phyloP scores from a whole-genome alignment of 495 filamentous ascomycete species.

The Aspergillus bertholletiae region DNA sequence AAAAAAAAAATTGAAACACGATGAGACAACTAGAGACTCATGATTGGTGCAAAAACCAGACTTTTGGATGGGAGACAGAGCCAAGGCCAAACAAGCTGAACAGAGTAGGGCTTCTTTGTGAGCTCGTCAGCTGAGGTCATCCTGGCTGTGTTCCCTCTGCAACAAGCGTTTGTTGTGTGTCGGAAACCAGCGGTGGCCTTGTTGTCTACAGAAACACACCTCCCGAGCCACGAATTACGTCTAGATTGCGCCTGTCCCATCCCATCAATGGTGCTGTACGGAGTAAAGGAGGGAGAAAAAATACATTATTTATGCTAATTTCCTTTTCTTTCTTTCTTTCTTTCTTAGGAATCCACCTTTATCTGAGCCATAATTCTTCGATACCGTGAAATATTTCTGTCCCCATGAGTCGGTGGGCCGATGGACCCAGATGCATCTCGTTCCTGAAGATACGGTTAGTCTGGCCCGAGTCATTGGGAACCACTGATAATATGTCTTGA shows the following conservation, averaged over 20 bases:
- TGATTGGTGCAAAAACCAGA: not conserved
- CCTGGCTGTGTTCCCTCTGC: not conserved
- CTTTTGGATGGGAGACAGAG: not conserved
- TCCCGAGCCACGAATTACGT: constrained; percentile 5
- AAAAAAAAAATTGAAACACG: not conserved
- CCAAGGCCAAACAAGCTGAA: not conserved
- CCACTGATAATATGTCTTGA: not conserved
- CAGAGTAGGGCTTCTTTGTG: not conserved
- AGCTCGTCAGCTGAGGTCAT: not conserved
- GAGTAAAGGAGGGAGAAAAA: not conserved
- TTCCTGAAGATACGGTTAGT: constrained; percentile 36
- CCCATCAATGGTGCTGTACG: constrained; percentile 1
- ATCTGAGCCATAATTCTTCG: constrained; percentile 31
- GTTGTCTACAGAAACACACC: constrained; percentile 8
- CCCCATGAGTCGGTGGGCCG: constrained; percentile 46
- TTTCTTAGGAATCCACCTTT: not conserved
- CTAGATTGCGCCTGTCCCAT: not conserved
- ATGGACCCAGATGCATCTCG: constrained; percentile 48
- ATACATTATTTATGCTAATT: not conserved
- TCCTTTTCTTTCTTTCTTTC: not conserved
- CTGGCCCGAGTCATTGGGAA: constrained; percentile 7
- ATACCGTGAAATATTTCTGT: constrained; percentile 44
- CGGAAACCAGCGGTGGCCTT: constrained; percentile 10
- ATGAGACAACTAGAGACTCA: not conserved
- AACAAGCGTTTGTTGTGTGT: constrained; percentile 7